These are phyloP conservation scores for Linaria vulgaris DNA, from an alignment of 257 asterid species.

Conservation along the genomic window DNA sequence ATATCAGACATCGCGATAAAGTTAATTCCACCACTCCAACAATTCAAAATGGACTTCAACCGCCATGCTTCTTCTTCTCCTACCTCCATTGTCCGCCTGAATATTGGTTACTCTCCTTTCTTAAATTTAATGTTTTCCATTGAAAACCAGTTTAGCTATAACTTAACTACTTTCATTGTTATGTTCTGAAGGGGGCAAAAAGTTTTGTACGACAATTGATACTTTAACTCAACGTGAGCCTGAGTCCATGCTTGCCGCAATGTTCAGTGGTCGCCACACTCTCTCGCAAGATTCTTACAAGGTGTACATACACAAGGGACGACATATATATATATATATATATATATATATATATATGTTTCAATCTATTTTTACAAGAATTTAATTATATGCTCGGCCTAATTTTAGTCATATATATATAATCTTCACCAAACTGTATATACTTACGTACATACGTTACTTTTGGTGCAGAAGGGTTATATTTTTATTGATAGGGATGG, in stretches of 20 bases:
- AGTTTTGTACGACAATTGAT: constrained; percentile 79
- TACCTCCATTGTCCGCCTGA: constrained; percentile 64
- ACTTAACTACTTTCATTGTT: background rate
- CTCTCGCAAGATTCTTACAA: constrained; percentile 62
- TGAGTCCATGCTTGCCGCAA: constrained; percentile 91
- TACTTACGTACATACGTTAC: too few relatives aligned
- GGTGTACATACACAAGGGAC: too few relatives aligned
- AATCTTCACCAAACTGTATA: too few relatives aligned
- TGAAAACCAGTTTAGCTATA: too few relatives aligned
- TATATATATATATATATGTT: too few relatives aligned
- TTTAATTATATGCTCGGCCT: too few relatives aligned
- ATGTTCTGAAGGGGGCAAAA: constrained; percentile 64
- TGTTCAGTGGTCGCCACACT: constrained; percentile 95
- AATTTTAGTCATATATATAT: too few relatives aligned
- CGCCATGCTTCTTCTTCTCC: constrained; percentile 34
- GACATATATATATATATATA: too few relatives aligned
- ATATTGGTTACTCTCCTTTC: constrained; percentile 51
- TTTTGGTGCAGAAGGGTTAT: too few relatives aligned
- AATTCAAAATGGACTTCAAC: constrained; percentile 33
- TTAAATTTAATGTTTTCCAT: background rate
- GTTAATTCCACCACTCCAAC: too few relatives aligned
- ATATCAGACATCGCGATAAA: too few relatives aligned
- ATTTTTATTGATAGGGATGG: constrained; percentile 93
- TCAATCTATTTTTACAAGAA: too few relatives aligned
- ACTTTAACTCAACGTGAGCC: constrained; percentile 89